Percentiles rank a stretch among this genome's conserved stretches.
Evolutionary conservation across 352 stramenopile species (phyloP).

Genomic region (Peronospora belbahrii): DNA sequence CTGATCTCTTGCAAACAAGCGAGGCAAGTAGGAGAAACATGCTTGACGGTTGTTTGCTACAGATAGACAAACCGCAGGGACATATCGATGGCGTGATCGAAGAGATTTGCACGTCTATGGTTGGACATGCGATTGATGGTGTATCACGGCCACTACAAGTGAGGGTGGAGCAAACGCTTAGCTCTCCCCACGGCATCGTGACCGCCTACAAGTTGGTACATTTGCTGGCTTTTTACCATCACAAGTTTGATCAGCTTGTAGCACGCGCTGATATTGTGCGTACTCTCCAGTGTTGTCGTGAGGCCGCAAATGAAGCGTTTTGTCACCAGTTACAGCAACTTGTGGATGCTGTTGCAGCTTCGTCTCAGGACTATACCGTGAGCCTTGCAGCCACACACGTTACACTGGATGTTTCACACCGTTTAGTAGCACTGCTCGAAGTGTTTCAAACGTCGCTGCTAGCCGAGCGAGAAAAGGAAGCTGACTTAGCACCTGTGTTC

Average conservation of each 20-base stretch:
- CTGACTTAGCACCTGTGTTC: slow-evolving; percentile 45
- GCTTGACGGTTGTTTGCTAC: neutral
- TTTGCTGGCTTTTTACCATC: slow-evolving; percentile 56
- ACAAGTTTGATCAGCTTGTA: slow-evolving; percentile 49
- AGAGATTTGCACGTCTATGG: slow-evolving; percentile 35
- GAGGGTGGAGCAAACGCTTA: slow-evolving; percentile 56
- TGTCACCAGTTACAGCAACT: slow-evolving; percentile 44
- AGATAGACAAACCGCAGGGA: neutral
- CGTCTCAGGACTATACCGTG: slow-evolving; percentile 48
- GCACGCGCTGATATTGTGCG: slow-evolving; percentile 22
- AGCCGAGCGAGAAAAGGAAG: slow-evolving; percentile 40
- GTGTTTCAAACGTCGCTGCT: slow-evolving; percentile 55
- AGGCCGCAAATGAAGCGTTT: slow-evolving; percentile 41
- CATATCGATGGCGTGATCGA: neutral
- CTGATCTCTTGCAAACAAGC: neutral
- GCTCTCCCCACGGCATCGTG: slow-evolving; percentile 42
- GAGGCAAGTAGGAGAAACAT: neutral
- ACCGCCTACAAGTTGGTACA: slow-evolving; percentile 62
- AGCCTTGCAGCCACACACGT: slow-evolving; percentile 51
- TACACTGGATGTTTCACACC: slow-evolving; percentile 50
- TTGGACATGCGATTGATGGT: slow-evolving; percentile 50
- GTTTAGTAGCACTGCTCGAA: slow-evolving; percentile 45
- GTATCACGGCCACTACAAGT: slow-evolving; percentile 53
- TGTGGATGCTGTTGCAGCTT: slow-evolving; percentile 35
- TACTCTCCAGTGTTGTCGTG: slow-evolving; percentile 33